Conservation (phyloP, 202 grass and related monocot genomes). For the Eragrostis tef region DNA sequence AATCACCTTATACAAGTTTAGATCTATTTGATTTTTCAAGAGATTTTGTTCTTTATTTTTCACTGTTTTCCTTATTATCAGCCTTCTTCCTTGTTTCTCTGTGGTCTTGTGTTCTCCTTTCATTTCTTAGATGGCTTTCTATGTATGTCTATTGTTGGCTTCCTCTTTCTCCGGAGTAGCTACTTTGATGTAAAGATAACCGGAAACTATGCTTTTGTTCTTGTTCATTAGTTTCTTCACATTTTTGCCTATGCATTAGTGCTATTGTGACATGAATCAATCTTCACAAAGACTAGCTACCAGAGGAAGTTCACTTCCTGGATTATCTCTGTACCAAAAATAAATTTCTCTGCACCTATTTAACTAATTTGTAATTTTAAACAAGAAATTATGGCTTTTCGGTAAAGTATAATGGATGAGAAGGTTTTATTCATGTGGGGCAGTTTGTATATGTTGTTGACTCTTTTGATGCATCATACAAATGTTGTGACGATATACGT, state of each 20-base stretch:
- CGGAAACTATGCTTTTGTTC: conserved; percentile 5
- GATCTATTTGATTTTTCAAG: conserved; percentile 33
- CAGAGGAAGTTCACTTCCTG: neutral
- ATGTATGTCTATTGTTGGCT: neutral
- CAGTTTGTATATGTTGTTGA: neutral
- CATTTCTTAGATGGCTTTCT: conserved; percentile 27
- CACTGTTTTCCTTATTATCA: neutral
- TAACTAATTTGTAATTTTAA: neutral
- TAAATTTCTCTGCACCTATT: neutral
- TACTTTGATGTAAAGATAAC: conserved; percentile 21
- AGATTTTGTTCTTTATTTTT: neutral
- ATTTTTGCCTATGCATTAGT: conserved; percentile 38
- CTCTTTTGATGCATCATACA: neutral
- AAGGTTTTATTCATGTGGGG: neutral
- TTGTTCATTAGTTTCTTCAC: conserved; percentile 1
- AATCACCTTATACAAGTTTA: neutral
- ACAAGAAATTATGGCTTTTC: neutral
- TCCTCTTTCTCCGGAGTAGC: conserved; percentile 10
- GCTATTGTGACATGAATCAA: neutral
- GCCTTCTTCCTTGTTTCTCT: neutral
- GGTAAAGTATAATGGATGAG: neutral
- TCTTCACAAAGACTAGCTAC: neutral
- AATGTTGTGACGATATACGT: neutral
- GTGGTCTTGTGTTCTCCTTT: conserved; percentile 10
- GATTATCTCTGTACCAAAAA: neutral